Evolutionary conservation across 208 protist genomes (phyloP), one percentile per base, ranked within the genome.

Genomic region (Herpetomonas muscarum): DNA sequence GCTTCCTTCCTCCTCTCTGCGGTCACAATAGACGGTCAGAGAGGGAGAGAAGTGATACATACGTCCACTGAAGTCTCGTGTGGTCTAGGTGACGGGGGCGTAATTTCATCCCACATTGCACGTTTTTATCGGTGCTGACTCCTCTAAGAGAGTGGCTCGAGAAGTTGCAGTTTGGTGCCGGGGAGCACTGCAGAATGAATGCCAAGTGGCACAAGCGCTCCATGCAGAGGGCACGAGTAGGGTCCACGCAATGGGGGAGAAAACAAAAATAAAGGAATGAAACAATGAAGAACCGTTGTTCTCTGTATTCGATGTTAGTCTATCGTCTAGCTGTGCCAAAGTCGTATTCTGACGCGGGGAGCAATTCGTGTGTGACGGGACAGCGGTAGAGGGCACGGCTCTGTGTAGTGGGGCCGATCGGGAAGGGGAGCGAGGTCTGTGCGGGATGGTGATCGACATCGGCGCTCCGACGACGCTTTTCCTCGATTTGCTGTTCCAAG

Each of bases 261-360:
- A 29, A 21, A 55, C 24, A 49, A 42, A 12, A 48, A 50, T 32
- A 41, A 32, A n/a, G 28, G 52, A 31, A 59, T 41, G 1, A 55
- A 58, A 15, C 39, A 1, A 45, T 10, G 19, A 9, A 28, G 17
- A 36, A 30, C 28, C 31, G 30, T 21, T 36, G 26, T 15, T 21
- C n/a, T 19, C 1, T 48, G 2, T 15, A 7, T 32, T 65, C 51
- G 17, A 6, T 30, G 17, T 21, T n/a, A 5, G 12, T 39, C 1
- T 36, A 22, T 21, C 13, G 29, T 22, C 36, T 24, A 60, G 15
- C 21, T 49, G 1, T 25, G 9, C 68, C 45, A 57, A 85, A 76
- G 30, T 80, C 77, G 60, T 84, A 91, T 12, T 76, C 79, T 34
- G 71, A 67, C 22, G 79, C 72, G 10, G 72, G 77, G 12, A 91